A percentile compares a stretch with the other conserved stretches of the same genome.
Evolutionary conservation across 352 stramenopile genomes (phyloP).

Genomic region (Globisporangium spiculum): DNA sequence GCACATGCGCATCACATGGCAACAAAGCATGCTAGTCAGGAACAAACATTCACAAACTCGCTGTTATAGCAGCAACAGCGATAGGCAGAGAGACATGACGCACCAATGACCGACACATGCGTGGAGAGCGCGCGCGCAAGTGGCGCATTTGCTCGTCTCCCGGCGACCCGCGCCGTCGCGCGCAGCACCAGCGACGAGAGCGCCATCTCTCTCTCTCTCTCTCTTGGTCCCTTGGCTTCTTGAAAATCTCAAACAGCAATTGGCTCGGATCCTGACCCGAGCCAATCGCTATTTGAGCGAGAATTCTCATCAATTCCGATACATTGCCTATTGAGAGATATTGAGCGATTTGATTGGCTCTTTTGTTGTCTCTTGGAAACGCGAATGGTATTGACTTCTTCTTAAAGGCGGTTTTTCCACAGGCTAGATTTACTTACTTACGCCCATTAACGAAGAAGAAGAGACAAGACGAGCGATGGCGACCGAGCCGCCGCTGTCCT

Average conservation of each 20-base stretch:
- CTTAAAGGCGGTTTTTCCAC: too few species aligned
- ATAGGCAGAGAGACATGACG: not conserved
- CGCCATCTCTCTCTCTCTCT: not conserved
- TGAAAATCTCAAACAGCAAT: not conserved
- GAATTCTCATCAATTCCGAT: too few species aligned
- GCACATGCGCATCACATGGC: not conserved
- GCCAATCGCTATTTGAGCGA: too few species aligned
- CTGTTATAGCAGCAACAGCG: not conserved
- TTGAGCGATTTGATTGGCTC: too few species aligned
- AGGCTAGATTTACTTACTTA: too few species aligned
- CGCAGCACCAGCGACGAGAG: not conserved
- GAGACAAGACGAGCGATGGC: not conserved
- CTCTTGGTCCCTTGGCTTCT: not conserved
- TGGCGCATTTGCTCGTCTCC: not conserved
- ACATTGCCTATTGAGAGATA: too few species aligned
- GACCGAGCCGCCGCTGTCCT: slow-evolving; percentile 4
- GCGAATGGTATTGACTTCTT: too few species aligned
- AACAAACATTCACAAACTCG: slow-evolving; percentile 8
- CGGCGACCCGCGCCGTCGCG: not conserved
- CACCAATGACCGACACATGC: slow-evolving; percentile 59
- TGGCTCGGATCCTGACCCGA: too few species aligned
- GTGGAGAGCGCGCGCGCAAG: slow-evolving; percentile 31
- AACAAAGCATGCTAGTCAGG: slow-evolving; percentile 7
- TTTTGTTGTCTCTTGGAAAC: too few species aligned
- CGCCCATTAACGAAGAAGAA: not conserved